phyloP scores from a whole-genome alignment of 495 filamentous ascomycete genomes.

The Astrothelium subdiscretum region DNA sequence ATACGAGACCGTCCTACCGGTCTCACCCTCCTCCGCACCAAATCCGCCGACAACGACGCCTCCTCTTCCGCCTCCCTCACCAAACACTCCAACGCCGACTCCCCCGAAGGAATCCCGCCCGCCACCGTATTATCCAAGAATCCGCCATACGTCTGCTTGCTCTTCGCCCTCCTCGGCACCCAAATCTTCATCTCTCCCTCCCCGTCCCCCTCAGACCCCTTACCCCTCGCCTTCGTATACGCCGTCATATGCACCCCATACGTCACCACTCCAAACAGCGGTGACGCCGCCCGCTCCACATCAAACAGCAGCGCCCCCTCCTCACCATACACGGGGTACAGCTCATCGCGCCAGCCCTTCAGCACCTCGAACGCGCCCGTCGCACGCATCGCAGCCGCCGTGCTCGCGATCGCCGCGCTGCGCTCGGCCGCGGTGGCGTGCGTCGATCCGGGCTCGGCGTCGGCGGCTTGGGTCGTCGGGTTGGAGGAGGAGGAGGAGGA shows the following conservation, averaged over 20 bases:
- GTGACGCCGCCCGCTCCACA: slow-evolving; percentile 66
- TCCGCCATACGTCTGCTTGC: slow-evolving; percentile 72
- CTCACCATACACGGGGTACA: slow-evolving; percentile 70
- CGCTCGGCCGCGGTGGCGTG: slow-evolving; percentile 33
- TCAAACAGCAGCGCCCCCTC: slow-evolving; percentile 52
- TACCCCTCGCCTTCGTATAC: slow-evolving; percentile 39
- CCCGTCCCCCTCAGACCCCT: slow-evolving; percentile 19
- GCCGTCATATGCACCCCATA: slow-evolving; percentile 88
- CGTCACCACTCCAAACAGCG: slow-evolving; percentile 74
- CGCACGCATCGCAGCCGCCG: slow-evolving; percentile 51
- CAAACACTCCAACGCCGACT: slow-evolving; percentile 64
- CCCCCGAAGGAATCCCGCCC: slow-evolving; percentile 72
- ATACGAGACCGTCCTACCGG: slow-evolving; percentile 64
- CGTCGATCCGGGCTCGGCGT: neutral
- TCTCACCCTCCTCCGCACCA: slow-evolving; percentile 49
- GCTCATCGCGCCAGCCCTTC: slow-evolving; percentile 76
- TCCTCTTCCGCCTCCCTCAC: slow-evolving; percentile 84
- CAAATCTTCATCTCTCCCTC: slow-evolving; percentile 60
- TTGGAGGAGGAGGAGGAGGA: neutral
- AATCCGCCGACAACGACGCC: slow-evolving; percentile 61
- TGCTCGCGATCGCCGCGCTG: slow-evolving; percentile 43
- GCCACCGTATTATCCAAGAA: slow-evolving; percentile 95
- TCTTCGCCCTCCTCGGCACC: slow-evolving; percentile 63
- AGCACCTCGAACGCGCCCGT: slow-evolving; percentile 58
- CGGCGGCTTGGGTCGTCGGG: neutral